Evolutionary conservation across 2,329 filamentous ascomycete genomes (phyloP).

Genomic region (Drechslerella dactyloides): DNA sequence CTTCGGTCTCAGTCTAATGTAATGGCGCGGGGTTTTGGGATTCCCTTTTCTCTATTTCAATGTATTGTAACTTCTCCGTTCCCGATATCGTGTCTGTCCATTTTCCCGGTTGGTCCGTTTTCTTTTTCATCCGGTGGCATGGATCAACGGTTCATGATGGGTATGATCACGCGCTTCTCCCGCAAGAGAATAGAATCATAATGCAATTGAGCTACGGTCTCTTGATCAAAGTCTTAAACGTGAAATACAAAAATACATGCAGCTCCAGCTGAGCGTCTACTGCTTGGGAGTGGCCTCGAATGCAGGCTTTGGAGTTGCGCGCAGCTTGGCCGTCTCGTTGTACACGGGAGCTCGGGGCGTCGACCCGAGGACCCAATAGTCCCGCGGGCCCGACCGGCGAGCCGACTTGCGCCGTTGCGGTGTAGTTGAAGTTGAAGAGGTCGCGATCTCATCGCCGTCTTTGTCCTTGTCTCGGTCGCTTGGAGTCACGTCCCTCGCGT

Average conservation of each 20-base stretch:
- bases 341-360: constrained; percentile 18
- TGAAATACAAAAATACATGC: neutral
- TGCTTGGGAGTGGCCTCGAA: neutral
- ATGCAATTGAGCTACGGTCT: constrained; percentile 16
- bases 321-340: constrained; percentile 5
- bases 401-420: constrained; percentile 13
- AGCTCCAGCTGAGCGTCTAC: neutral
- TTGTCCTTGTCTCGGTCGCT: neutral
- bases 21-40: constrained; percentile 52
- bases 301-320: neutral
- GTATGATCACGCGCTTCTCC: constrained; percentile 41
- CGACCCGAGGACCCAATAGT: constrained; percentile 41
- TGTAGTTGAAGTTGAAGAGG: too few relatives aligned
- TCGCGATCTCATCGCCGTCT: neutral
- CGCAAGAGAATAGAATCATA: constrained; percentile 20
- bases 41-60: constrained; percentile 49
- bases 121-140: constrained; percentile 31
- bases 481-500: neutral
- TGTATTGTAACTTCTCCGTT: constrained; percentile 50
- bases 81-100: constrained; percentile 42
- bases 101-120: constrained; percentile 40
- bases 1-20: constrained; percentile 47
- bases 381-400: constrained; percentile 26
- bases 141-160: constrained; percentile 46
- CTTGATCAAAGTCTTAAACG: neutral